Percentiles rank a stretch among this genome's conserved stretches.
These are phyloP conservation scores for Alternaria atra DNA, from an alignment of 2,329 filamentous ascomycete species.

Conservation along the genomic window DNA sequence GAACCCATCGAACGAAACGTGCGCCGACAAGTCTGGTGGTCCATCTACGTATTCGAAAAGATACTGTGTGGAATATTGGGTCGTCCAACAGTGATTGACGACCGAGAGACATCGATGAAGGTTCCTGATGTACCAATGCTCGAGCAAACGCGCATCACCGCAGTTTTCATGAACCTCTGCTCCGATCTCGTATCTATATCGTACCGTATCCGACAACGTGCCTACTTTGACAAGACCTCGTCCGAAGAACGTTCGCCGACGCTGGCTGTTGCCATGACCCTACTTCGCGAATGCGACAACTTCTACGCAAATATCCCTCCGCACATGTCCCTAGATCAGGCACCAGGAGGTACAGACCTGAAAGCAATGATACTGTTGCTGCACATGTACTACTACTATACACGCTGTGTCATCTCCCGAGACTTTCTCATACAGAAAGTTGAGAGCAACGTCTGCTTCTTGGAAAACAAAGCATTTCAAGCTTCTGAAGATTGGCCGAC, in stretches of 20 bases:
- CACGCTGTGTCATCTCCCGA: conserved; percentile 36
- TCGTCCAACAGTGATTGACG: conserved; percentile 38
- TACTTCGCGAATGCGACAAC: conserved; percentile 33
- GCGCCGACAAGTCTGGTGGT: conserved; percentile 39
- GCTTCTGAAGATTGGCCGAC: conserved; percentile 24
- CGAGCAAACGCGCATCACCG: conserved; percentile 28
- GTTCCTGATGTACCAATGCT: conserved; percentile 30
- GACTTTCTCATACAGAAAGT: conserved; percentile 37
- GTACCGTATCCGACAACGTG: conserved; percentile 32
- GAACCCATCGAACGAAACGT: conserved; percentile 43
- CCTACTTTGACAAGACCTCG: conserved; percentile 33
- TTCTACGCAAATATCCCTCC: conserved; percentile 27
- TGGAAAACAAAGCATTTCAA: conserved; percentile 20
- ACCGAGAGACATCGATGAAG: conserved; percentile 33
- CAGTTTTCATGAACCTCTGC: conserved; percentile 21
- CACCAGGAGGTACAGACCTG: conserved; percentile 18
- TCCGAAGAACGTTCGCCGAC: conserved; percentile 31
- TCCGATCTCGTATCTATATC: conserved; percentile 27
- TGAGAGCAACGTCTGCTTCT: conserved; percentile 26
- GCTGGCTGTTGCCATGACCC: conserved; percentile 24
- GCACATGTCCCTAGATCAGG: conserved; percentile 19
- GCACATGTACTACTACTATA: conserved; percentile 36
- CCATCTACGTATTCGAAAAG: conserved; percentile 38
- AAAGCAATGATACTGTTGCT: conserved; percentile 28
- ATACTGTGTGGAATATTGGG: conserved; percentile 38